These are phyloP conservation scores for Mitosporidium daphniae DNA, from an alignment of 371 early-diverging fungal genomes.

Conservation along the genomic window DNA sequence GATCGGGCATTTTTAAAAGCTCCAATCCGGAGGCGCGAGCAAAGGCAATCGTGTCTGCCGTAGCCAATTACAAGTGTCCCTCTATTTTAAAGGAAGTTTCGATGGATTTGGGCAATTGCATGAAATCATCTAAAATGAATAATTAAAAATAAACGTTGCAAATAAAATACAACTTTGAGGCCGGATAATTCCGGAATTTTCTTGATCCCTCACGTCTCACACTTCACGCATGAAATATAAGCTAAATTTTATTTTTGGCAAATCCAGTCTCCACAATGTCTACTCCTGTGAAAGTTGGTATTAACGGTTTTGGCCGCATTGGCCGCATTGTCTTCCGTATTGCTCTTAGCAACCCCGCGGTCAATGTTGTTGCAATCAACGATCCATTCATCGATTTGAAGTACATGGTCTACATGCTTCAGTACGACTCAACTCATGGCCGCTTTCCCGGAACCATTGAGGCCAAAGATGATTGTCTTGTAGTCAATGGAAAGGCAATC, in stretches of 20 bases:
- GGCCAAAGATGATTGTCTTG: conserved; percentile 32
- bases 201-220: too few relatives aligned
- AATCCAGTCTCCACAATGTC: too few relatives aligned
- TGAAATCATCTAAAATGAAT: not conserved
- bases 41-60: conserved; percentile 67
- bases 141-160: too few relatives aligned
- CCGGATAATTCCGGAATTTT: too few relatives aligned
- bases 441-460: conserved; percentile 32
- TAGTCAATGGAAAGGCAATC: conserved; percentile 40
- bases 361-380: conserved; percentile 72
- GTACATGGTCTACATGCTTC: conserved; percentile 75
- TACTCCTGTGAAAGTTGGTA: conserved; percentile 27
- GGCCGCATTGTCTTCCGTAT: conserved; percentile 89
- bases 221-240: too few relatives aligned
- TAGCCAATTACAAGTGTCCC: conserved; percentile 60
- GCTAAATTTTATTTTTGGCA: too few relatives aligned
- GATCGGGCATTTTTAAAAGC: conserved; percentile 29
- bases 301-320: conserved; percentile 88
- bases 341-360: conserved; percentile 21
- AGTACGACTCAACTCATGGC: conserved; percentile 92
- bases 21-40: conserved; percentile 81
- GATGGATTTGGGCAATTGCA: conserved; percentile 56
- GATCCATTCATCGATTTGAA: conserved; percentile 82
- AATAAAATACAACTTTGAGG: too few relatives aligned
- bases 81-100: conserved; percentile 47